Percentiles rank a stretch among this genome's conserved stretches.
Conservation (phyloP, 495 filamentous ascomycete genomes). For the Podospora pseudopauciseta region DNA sequence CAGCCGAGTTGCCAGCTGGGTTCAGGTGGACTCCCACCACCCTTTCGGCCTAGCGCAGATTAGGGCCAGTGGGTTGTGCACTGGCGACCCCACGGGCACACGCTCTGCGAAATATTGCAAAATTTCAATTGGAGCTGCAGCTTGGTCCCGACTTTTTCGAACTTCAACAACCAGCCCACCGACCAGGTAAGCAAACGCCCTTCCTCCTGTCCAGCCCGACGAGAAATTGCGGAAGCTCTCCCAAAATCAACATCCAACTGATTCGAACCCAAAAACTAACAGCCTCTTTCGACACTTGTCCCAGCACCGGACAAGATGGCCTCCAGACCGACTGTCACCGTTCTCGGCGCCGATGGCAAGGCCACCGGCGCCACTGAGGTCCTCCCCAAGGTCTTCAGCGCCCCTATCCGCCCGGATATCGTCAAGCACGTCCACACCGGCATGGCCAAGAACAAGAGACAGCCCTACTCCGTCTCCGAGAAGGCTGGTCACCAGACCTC, state of each 20-base stretch:
- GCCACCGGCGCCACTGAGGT: constrained; percentile 80
- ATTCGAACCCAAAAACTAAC: background rate
- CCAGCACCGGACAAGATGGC: constrained; percentile 63
- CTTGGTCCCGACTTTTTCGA: constrained; percentile 29
- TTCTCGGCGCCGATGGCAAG: constrained; percentile 88
- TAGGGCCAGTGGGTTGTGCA: constrained; percentile 27
- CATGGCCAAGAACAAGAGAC: constrained; percentile 99
- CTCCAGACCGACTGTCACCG: constrained; percentile 90
- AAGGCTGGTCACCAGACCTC: constrained; percentile 99
- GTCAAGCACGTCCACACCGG: constrained; percentile 98
- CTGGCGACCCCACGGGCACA: constrained; percentile 31
- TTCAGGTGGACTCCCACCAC: constrained; percentile 1
- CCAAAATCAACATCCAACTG: background rate
- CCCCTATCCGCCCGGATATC: constrained; percentile 97
- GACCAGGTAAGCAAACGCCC: constrained; percentile 27
- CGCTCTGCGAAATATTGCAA: constrained; percentile 31
- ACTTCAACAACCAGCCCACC: constrained; percentile 29
- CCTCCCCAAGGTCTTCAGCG: constrained; percentile 89
- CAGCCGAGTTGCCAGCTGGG: constrained; percentile 19
- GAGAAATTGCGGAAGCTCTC: constrained; percentile 1
- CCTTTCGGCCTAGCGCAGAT: constrained; percentile 26
- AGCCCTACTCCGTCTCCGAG: constrained; percentile 99
- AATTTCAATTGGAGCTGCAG: constrained; percentile 35
- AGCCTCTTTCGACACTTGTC: constrained; percentile 22
- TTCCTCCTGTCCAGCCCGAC: constrained; percentile 10